phyloP scores from a whole-genome alignment of 2,329 filamentous ascomycete species.

The Acephala macrosclerotiorum region DNA sequence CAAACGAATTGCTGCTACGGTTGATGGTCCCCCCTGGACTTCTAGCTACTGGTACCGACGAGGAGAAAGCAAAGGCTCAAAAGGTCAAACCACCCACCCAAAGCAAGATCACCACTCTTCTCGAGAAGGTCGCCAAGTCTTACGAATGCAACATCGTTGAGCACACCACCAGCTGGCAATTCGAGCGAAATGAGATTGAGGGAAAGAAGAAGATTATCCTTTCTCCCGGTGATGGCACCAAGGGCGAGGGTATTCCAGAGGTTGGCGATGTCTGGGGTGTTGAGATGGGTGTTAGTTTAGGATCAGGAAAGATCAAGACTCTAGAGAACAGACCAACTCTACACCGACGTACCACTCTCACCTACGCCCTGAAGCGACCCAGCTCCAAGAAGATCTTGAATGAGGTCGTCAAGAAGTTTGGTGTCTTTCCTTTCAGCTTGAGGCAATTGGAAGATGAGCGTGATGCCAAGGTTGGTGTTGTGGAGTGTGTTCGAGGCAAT shows the following conservation, averaged over 20 bases:
- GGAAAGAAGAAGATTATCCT: slow-evolving; percentile 95
- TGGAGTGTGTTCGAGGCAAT: slow-evolving; percentile 93
- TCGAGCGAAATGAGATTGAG: slow-evolving; percentile 97
- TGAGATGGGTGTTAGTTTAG: slow-evolving; percentile 90
- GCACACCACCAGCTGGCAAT: slow-evolving; percentile 97
- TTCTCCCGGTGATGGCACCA: slow-evolving; percentile 82
- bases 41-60: slow-evolving; percentile 81
- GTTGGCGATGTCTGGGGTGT: slow-evolving; percentile 97
- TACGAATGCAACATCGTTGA: slow-evolving; percentile 95
- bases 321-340: slow-evolving; percentile 88
- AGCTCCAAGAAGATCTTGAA: slow-evolving; percentile 92
- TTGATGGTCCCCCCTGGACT: slow-evolving; percentile 92
- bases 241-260: slow-evolving; percentile 89
- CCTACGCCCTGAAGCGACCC: slow-evolving; percentile 91
- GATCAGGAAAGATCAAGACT: slow-evolving; percentile 93
- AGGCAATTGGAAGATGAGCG: slow-evolving; percentile 97
- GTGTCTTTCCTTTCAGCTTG: slow-evolving; percentile 96
- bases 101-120: slow-evolving; percentile 81
- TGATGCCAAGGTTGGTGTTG: slow-evolving; percentile 91
- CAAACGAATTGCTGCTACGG: slow-evolving; percentile 92
- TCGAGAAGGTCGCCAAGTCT: slow-evolving; percentile 90
- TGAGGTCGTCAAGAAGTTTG: slow-evolving; percentile 97
- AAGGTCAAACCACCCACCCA: slow-evolving; percentile 85
- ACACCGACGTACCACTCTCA: slow-evolving; percentile 90
- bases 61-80: slow-evolving; percentile 93